Evolutionary conservation across 495 filamentous ascomycete species (phyloP).

Genomic region (Tuber umbilicatum): DNA sequence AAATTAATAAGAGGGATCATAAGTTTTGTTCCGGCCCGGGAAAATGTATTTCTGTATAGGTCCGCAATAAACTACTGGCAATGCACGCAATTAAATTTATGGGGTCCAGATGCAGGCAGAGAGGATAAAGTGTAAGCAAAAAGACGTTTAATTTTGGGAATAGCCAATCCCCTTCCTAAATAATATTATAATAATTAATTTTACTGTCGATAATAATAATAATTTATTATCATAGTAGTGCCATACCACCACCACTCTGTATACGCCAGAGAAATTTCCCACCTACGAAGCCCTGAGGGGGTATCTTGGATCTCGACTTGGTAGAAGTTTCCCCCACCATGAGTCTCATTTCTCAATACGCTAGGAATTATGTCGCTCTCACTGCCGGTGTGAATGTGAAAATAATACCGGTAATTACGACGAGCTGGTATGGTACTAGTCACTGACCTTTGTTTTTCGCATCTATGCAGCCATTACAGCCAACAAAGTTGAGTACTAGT

Average conservation of each 20-base stretch:
- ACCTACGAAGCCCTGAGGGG: neutral
- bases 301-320: neutral
- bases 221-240: too few relatives aligned
- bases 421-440: too few relatives aligned
- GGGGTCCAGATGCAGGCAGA: neutral
- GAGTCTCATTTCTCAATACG: neutral
- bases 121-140: neutral
- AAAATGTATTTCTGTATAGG: neutral
- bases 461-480: too few relatives aligned
- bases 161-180: neutral
- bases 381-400: neutral
- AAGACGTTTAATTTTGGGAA: neutral
- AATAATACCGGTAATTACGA: too few relatives aligned
- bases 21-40: neutral
- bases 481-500: too few relatives aligned
- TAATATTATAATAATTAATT: neutral
- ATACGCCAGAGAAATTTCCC: neutral
- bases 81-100: neutral
- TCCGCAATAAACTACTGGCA: neutral
- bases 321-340: neutral
- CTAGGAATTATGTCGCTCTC: neutral
- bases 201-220: too few relatives aligned
- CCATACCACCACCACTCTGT: neutral
- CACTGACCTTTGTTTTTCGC: too few relatives aligned
- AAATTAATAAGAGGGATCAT: too few relatives aligned